Base-by-base conservation (phyloP, 345 rosid genomes). In the Punica granatum region DNA sequence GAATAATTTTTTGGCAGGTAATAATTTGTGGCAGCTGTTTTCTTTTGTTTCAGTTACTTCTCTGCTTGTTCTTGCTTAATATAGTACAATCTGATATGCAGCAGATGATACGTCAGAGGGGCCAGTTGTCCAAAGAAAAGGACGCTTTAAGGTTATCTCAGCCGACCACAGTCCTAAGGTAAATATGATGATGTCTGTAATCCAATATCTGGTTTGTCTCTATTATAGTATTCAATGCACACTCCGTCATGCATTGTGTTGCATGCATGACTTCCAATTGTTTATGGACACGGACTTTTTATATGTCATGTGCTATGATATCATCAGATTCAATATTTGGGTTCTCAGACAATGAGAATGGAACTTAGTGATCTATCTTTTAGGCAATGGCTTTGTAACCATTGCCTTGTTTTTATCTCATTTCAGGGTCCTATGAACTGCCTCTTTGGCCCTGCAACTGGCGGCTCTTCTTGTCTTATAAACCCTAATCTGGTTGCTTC, bases 131-230 rank as follows among this genome's bases (percentile, higher is more conserved):
- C 92, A 84, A 76, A 78, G 82, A 60, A 92, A 81, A 80, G 99
- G 97, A 65, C 92, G 97, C 54, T 90, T 94, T 81, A 85, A 94
- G 77, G 87, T 91, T 65, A 94, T 95, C 46, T 85, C 90, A 67
- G 88, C 83, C 58, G 96, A 94, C 58, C 82, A 81, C 68, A 86
- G 91, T 75, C 95, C 92, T 59, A 91, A 91, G 99, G 97, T 90
- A 82, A 65, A 19, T 19, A 16, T 61, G 41, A 61, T 61, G 65
- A 61, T 6, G 18, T 18, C 2, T 21, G 1, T 33, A 6, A 0
- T 33, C 30, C 6, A 28, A 23, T 61, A 11, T 61, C 65, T 33
- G 39, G 42, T 19, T 18, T 61, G 18, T 32, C 25, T n/a, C 16
- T 21, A 19, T 9, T 35, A 36, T 25, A 63, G 35, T 0, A 2